Evolutionary conservation across 169 alveolate genomes (phyloP).

Genomic region (Plasmodium gaboni): DNA sequence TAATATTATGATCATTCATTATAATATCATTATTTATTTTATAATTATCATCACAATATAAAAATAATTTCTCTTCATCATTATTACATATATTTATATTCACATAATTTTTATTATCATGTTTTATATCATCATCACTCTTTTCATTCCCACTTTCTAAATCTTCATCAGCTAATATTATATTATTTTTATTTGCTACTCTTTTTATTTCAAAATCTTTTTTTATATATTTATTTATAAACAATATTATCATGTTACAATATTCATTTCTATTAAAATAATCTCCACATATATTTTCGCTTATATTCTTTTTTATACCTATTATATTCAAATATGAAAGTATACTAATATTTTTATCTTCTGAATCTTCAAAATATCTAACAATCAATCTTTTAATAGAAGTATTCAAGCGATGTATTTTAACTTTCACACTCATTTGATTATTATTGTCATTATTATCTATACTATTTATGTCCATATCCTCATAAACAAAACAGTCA

Average conservation of each 20-base stretch:
- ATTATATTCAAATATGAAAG: conserved; percentile 48
- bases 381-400: conserved; percentile 11
- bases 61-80: conserved; percentile 4
- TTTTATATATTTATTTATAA: conserved; percentile 64
- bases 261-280: conserved; percentile 43
- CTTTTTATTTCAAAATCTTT: conserved; percentile 67
- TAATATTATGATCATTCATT: conserved; percentile 56
- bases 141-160: not conserved
- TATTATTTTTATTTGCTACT: conserved; percentile 28
- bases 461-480: not conserved
- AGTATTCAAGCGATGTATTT: not conserved
- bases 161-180: conserved; percentile 43
- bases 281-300: conserved; percentile 35
- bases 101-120: not conserved
- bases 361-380: conserved; percentile 43
- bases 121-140: not conserved
- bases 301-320: conserved; percentile 19
- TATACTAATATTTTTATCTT: conserved; percentile 50
- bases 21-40: conserved; percentile 70
- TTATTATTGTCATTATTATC: not conserved
- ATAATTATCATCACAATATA: conserved; percentile 42
- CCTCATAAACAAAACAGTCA: conserved; percentile 43
- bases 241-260: conserved; percentile 63
- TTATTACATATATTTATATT: not conserved
- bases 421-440: not conserved